phyloP scores from a whole-genome alignment of 2,329 filamentous ascomycete species.

The Parastagonospora avenae region DNA sequence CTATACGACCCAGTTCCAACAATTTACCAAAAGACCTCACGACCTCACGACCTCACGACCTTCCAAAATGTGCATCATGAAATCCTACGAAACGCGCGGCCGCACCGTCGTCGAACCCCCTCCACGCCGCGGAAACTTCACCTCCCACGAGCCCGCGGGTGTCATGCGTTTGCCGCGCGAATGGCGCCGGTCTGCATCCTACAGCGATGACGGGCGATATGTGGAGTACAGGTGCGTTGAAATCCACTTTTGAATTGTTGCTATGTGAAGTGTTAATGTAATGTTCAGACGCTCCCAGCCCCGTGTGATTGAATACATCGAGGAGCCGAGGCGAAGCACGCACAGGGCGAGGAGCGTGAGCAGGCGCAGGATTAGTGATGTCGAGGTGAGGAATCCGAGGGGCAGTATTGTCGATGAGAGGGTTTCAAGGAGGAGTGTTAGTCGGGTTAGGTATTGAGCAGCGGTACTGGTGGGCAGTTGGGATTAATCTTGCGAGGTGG shows the following conservation, averaged over 20 bases:
- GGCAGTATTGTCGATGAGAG: conserved; percentile 36
- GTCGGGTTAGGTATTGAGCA: conserved; percentile 4
- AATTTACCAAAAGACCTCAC: background rate
- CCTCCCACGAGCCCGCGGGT: conserved; percentile 40
- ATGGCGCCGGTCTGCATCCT: conserved; percentile 29
- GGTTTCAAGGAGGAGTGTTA: conserved; percentile 34
- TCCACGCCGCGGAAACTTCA: conserved; percentile 36
- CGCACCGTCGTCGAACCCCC: conserved; percentile 38
- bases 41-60: background rate
- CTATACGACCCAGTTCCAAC: background rate
- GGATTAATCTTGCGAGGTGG: too few species aligned
- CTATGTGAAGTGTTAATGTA: background rate
- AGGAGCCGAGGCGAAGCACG: conserved; percentile 32
- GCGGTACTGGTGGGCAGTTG: too few species aligned
- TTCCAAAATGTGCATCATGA: conserved; percentile 41
- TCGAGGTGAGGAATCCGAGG: conserved; percentile 29
- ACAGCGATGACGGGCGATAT: conserved; percentile 23
- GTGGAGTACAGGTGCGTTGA: conserved; percentile 27
- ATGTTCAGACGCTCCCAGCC: conserved; percentile 20
- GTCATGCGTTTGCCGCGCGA: conserved; percentile 40
- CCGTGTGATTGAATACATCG: conserved; percentile 33
- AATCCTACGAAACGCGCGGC: conserved; percentile 32
- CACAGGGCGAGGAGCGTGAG: conserved; percentile 33
- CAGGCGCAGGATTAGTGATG: conserved; percentile 31
- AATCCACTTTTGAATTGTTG: background rate